Percentiles rank a stretch among this genome's conserved stretches.
Conservation (phyloP, 352 stramenopile genomes). For the Phytophthora pini region DNA sequence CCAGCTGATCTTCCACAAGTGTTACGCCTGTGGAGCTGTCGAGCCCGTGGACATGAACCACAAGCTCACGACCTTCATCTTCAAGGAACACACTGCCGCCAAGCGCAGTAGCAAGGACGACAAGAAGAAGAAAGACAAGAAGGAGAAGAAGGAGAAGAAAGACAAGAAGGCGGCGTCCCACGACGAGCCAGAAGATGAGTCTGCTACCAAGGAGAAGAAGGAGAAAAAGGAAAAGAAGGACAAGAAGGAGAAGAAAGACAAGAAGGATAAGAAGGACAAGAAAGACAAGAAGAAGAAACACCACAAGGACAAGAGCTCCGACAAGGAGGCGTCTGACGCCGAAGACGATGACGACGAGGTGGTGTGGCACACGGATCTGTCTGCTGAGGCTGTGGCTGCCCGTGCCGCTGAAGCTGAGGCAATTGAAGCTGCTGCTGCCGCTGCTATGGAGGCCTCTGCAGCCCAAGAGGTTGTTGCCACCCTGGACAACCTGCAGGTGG, state of each 20-base stretch:
- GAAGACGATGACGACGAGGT: constrained; percentile 76
- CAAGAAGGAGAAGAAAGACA: constrained; percentile 77
- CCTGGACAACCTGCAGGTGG: constrained; percentile 83
- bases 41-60: constrained; percentile 98
- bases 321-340: constrained; percentile 73
- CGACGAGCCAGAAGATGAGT: constrained; percentile 75
- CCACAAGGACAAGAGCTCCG: constrained; percentile 78
- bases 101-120: constrained; percentile 89
- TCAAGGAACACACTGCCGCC: constrained; percentile 94
- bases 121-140: constrained; percentile 89
- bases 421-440: constrained; percentile 78
- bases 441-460: constrained; percentile 66
- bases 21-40: constrained; percentile 97
- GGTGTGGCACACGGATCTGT: constrained; percentile 89
- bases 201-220: constrained; percentile 52
- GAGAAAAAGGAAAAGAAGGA: constrained; percentile 73
- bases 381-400: constrained; percentile 78
- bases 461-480: constrained; percentile 72
- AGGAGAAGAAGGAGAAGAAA: constrained; percentile 76
- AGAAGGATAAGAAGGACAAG: constrained; percentile 79
- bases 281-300: constrained; percentile 89
- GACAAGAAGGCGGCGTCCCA: constrained; percentile 52
- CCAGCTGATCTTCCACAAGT: constrained; percentile 98
- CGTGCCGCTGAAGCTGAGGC: constrained; percentile 83
- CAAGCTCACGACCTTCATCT: constrained; percentile 98